Evolutionary conservation across 768 basidiomycete species (phyloP), one percentile per base, ranked within the genome.

Genomic region (Kwoniella europaea): DNA sequence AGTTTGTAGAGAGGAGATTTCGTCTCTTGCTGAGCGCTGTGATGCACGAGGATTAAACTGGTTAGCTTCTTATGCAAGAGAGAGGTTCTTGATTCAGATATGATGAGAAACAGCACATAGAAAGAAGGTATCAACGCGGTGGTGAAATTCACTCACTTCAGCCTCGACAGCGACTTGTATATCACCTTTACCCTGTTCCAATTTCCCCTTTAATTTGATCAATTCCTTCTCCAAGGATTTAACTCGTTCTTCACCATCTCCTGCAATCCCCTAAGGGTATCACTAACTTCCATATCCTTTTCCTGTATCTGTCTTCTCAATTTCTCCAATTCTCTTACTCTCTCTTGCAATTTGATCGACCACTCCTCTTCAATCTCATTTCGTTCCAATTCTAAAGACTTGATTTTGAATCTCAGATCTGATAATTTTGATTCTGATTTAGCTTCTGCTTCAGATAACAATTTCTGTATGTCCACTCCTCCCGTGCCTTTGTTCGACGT

Each of bases 351-450:
- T 80, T 93, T 94, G 67, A 87, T 87, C 79, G 91, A 91, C 92
- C 94, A 96, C 71, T 92, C 91, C 27, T 91, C 90, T 77, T 98
- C 96, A 41, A 88, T 88, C 61, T 96, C 94, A 64, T 88, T 90
- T 50, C 94, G 87, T 82, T 98, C 97, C 75, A 88, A 89, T 85
- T 98, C 96, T 22, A 90, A 82, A 10, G 85, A 85, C 4, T 85
- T 78, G 27, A 97, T 83, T 64, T 88, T 88, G 71, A 86, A 86
- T 72, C 88, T 88, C 74, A 96, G 82, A 75, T 94, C 93, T 1
- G 88, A 85, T 7, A 97, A 82, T 76, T 88, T 91, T 2, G 87
- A 84, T 79, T 96, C 94, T 74, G 92, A 91, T 83, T 90, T 91
- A 35, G 86, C 86, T 82, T 93, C 91, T 0, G 90, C 87, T 16